A percentile compares a stretch with the other conserved stretches of the same genome.
These are phyloP conservation scores for Sporisorium iseilematis-ciliati DNA, from an alignment of 1,284 basidiomycete genomes.

Conservation along the genomic window DNA sequence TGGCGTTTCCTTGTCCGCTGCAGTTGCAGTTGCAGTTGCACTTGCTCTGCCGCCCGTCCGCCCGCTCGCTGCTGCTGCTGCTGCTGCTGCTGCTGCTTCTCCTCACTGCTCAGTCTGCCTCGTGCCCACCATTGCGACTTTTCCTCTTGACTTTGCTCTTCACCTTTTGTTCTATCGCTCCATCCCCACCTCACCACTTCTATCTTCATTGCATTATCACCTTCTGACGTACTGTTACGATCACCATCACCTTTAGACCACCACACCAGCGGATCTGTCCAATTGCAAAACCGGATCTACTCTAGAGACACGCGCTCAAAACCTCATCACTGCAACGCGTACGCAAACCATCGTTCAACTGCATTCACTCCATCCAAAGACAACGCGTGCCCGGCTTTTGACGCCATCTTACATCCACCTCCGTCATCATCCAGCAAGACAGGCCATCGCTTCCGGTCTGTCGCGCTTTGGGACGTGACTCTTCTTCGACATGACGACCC, in stretches of 20 bases:
- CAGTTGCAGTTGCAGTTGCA: not conserved
- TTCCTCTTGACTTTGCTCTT: not conserved
- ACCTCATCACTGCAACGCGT: too few species aligned
- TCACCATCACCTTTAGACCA: conserved; percentile 1
- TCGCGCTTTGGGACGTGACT: conserved; percentile 24
- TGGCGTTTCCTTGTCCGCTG: conserved; percentile 9
- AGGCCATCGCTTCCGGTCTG: conserved; percentile 7
- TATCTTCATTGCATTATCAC: not conserved
- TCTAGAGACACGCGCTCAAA: too few species aligned
- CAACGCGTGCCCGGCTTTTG: too few species aligned
- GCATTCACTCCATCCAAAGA: conserved; percentile 14
- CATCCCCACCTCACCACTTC: not conserved
- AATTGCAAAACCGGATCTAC: too few species aligned
- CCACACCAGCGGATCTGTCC: not conserved
- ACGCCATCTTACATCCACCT: too few species aligned
- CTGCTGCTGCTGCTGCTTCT: conserved; percentile 9
- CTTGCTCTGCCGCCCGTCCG: too few species aligned
- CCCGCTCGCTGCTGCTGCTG: too few species aligned
- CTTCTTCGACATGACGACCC: conserved; percentile 39
- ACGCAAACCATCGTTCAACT: not conserved
- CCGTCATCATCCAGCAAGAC: conserved; percentile 13
- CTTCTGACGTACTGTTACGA: not conserved
- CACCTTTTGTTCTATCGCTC: conserved; percentile 1
- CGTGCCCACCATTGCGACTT: conserved; percentile 3
- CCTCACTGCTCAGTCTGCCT: conserved; percentile 5